Base-by-base conservation (phyloP, 192 early-diverging fungal species). In the Diversispora epigaea region DNA sequence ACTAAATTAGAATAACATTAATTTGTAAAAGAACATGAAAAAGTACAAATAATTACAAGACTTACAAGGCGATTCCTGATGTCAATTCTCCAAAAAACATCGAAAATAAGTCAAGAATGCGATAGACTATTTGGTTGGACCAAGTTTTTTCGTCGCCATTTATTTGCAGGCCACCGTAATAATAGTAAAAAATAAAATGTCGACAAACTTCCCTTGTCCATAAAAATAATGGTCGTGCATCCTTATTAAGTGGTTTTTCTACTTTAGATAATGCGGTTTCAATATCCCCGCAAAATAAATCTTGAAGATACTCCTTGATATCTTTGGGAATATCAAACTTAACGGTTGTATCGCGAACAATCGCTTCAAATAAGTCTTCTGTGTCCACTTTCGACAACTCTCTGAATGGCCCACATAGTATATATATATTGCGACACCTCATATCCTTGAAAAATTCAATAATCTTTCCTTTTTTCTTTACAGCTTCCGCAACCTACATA, bases 131-230 rank as follows among this genome's bases (percentile, higher is more conserved):
- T 70, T 70, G 68, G 6, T 21, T 56, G 6, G 68, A 70, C 55
- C 69, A 71, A 41, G 69, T 71, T 58, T 71, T 71, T 57, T 70
- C 68, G 25, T 1, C 32, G 45, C 52, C 17, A 19, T 71, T 19
- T 9, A 25, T 4, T 71, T 71, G 69, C 55, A 71, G 43, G 22
- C 68, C 52, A 56, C 52, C 3, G 44, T 71, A 71, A 47, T 57
- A 9, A 14, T 57, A 71, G 6, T 71, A 71, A 39, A 71, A 43
- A 44, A 71, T 14, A 6, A 71, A 71, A 71, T 71, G 55, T 17
- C 39, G 2, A 22, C 21, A 71, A 45, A 71, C 55, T 71, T 71
- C 55, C 57, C 40, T 71, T 1, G 40, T 71, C 69, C 32, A 71
- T 57, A 57, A 57, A 14, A 58, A 57, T 45, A 70, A 41, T 55